These are phyloP conservation scores for Aeschynomene evenia DNA, from an alignment of 306 rosid species.

Conservation along the genomic window DNA sequence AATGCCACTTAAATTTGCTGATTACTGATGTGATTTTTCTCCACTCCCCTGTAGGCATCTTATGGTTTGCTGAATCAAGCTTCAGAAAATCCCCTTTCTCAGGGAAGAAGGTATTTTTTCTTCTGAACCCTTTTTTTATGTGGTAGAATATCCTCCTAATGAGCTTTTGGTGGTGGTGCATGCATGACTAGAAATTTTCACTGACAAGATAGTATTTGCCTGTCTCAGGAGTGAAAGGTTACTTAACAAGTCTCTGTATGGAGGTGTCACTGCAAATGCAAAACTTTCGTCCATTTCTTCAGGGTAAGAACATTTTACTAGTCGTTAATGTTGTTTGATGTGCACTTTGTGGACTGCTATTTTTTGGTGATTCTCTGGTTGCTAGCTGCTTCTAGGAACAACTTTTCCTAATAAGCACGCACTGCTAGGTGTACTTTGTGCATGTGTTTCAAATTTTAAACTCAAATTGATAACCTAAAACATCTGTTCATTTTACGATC, in stretches of 20 bases:
- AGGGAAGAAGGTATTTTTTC: conserved; percentile 55
- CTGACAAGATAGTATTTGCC: conserved; percentile 22
- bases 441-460: neutral
- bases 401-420: conserved; percentile 3
- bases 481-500: neutral
- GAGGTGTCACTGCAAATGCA: conserved; percentile 35
- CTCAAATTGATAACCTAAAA: neutral
- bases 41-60: conserved; percentile 44
- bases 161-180: conserved; percentile 21
- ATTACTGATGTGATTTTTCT: neutral
- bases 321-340: conserved; percentile 13
- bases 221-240: conserved; percentile 41
- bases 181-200: conserved; percentile 13
- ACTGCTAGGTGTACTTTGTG: neutral
- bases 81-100: conserved; percentile 41
- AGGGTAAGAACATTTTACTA: conserved; percentile 38
- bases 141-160: neutral
- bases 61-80: conserved; percentile 42
- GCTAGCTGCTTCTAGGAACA: conserved; percentile 12
- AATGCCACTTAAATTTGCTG: neutral
- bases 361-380: conserved; percentile 4
- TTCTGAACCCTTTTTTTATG: neutral
- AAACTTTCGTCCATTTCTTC: conserved; percentile 32
- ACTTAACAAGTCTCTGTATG: conserved; percentile 37
- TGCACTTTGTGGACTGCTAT: neutral